A percentile compares a stretch with the other conserved stretches of the same genome.
Conservation (phyloP, 2,329 filamentous ascomycete species). For the Pseudogymnoascus sp. region DNA sequence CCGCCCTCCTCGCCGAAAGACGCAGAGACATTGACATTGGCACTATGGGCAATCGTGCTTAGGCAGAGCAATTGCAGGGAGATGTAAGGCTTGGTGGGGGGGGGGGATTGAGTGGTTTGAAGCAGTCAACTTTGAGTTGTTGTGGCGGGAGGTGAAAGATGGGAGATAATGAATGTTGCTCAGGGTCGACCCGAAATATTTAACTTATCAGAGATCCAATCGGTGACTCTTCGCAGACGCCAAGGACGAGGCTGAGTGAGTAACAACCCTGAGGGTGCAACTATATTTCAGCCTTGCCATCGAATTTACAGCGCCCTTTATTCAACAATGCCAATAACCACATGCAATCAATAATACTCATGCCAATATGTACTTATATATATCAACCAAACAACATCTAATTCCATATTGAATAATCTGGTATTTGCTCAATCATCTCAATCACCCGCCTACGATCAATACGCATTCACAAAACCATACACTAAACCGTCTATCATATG, state of each 20-base stretch:
- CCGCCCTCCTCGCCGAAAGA: slow-evolving; percentile 22
- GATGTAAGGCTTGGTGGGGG: not conserved
- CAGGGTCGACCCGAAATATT: not conserved
- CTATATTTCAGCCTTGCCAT: not conserved
- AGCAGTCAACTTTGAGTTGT: not conserved
- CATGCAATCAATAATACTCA: not conserved
- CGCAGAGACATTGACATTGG: slow-evolving; percentile 11
- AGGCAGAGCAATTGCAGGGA: slow-evolving; percentile 10
- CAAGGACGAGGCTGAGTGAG: not conserved
- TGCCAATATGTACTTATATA: not conserved
- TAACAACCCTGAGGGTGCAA: slow-evolving; percentile 2
- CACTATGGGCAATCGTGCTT: slow-evolving; percentile 9
- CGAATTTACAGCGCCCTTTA: not conserved
- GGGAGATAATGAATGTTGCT: not conserved
- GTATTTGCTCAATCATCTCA: slow-evolving; percentile 2
- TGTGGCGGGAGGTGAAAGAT: not conserved
- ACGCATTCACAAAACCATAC: not conserved
- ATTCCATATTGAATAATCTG: slow-evolving; percentile 6
- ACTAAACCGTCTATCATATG: slow-evolving; percentile 7
- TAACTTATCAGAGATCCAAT: slow-evolving; percentile 3
- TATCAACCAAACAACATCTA: not conserved
- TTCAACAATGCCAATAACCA: no score
- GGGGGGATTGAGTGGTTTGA: not conserved
- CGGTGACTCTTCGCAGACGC: slow-evolving; percentile 5
- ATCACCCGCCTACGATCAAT: not conserved